These are phyloP conservation scores for Babesia ovata DNA, from an alignment of 169 alveolate species.

Conservation along the genomic window DNA sequence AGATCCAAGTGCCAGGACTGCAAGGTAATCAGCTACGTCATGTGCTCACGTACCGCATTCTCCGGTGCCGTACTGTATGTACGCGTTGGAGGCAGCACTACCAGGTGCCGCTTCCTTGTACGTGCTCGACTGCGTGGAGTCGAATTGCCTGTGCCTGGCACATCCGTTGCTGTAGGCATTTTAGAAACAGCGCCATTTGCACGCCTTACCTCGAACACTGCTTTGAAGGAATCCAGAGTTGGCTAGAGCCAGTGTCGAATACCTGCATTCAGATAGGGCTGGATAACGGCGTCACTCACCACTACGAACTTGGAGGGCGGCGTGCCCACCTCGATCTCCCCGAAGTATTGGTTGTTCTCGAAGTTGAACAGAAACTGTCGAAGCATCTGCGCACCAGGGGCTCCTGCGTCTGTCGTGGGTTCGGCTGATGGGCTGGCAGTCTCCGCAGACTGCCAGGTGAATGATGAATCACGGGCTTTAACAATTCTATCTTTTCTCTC, in stretches of 20 bases:
- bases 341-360: constrained; percentile 90
- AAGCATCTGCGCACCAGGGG: neutral
- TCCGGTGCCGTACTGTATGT: constrained; percentile 80
- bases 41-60: constrained; percentile 60
- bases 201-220: constrained; percentile 72
- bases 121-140: constrained; percentile 79
- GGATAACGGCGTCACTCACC: constrained; percentile 46
- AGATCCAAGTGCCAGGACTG: constrained; percentile 74
- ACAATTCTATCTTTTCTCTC: neutral
- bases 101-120: constrained; percentile 43
- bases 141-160: constrained; percentile 81
- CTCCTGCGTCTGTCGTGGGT: no score
- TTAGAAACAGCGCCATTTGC: neutral
- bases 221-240: constrained; percentile 86
- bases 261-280: constrained; percentile 43
- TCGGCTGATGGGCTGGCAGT: neutral
- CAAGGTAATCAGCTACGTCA: neutral
- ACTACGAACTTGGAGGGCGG: constrained; percentile 87
- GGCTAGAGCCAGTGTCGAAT: constrained; percentile 88
- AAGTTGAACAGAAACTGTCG: constrained; percentile 81
- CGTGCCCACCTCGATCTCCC: constrained; percentile 86
- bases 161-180: constrained; percentile 81
- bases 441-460: neutral
- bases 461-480: constrained; percentile 4
- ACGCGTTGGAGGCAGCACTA: constrained; percentile 60